Evolutionary conservation across 495 filamentous ascomycete genomes (phyloP).

Genomic region (Haplographium delicatum): DNA sequence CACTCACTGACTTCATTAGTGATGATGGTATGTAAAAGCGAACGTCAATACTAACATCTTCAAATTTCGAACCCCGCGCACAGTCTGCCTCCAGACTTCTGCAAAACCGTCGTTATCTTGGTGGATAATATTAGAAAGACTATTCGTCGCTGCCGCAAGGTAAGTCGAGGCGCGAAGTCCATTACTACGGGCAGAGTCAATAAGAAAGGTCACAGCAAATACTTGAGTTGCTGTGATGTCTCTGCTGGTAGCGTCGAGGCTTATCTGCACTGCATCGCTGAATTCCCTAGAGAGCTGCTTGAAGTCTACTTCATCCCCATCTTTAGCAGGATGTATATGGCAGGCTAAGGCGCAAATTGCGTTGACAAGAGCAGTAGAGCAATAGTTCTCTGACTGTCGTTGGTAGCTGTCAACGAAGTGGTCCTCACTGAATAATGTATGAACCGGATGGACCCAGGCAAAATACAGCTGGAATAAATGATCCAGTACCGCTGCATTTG

Average conservation of each 20-base stretch:
- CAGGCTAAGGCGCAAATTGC: conserved; percentile 39
- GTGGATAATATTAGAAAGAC: conserved; percentile 1
- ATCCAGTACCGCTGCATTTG: conserved; percentile 26
- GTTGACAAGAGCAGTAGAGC: conserved; percentile 33
- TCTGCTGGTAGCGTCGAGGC: conserved; percentile 20
- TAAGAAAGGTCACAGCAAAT: conserved; percentile 33
- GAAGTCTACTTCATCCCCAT: conserved; percentile 23
- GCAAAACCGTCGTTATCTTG: conserved; percentile 10
- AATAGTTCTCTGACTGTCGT: conserved; percentile 24
- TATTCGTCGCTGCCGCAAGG: conserved; percentile 26
- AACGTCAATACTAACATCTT: conserved; percentile 20
- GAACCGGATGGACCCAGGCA: conserved; percentile 39
- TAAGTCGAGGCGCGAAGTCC: conserved; percentile 31
- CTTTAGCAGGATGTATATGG: conserved; percentile 26
- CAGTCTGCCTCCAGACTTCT: conserved; percentile 21
- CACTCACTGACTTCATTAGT: conserved; percentile 24
- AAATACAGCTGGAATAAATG: conserved; percentile 40
- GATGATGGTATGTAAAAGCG: not conserved
- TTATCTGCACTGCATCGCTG: conserved; percentile 26
- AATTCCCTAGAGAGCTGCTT: conserved; percentile 29
- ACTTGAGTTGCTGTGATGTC: conserved; percentile 29
- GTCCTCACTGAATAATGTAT: conserved; percentile 36
- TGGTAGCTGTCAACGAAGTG: conserved; percentile 31
- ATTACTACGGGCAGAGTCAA: conserved; percentile 27
- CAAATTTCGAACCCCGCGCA: conserved; percentile 20